Base-by-base conservation (phyloP, 345 rosid genomes). In the Salix purpurea region DNA sequence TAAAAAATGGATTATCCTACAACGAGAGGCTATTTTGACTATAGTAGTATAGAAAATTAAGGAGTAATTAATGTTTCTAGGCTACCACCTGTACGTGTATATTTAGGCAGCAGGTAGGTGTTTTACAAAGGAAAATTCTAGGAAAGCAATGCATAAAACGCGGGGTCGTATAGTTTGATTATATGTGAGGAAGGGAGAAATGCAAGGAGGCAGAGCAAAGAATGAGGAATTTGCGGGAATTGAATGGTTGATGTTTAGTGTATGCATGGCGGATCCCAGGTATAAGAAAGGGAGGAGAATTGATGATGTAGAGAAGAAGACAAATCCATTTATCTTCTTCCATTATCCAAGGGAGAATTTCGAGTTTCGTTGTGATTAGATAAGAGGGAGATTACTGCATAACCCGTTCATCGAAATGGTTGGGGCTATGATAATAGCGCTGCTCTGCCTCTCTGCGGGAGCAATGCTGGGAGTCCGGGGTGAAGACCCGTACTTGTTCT, bases 261-360 rank as follows among this genome's bases (percentile, higher is more conserved):
- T 19, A 56, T n/a, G 24, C n/a, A 54, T 48, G 23, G 69, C 19
- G 37, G 50, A 7, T 7, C 65, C 66, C n/a, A 61, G 0, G 34
- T 74, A 75, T 73, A 18, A 71, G 58, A 64, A 65, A 68, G 13
- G 72, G 19, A 64, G 72, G n/a, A 7, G 18, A 21, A 5, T 42
- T n/a, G 79, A 71, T 76, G 39, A 60, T 40, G 79, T 70, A 85
- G 86, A 81, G 83, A 82, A 81, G 85, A 79, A 85, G 76, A 71
- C 69, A 48, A 23, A 54, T 16, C 54, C 18, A 48, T 16, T 4
- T 48, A 48, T 48, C 54, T 64, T 86, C 87, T 84, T 78, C 89
- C 83, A 84, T 86, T 81, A 74, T 73, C 70, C 68, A 65, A 21
- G 69, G 23, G 74, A 44, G 69, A 10, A 28, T 13, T 16, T 65